Percentiles rank a stretch among this genome's conserved stretches.
Evolutionary conservation across 2,329 filamentous ascomycete genomes (phyloP).

Genomic region (Podosphaera leucotricha): DNA sequence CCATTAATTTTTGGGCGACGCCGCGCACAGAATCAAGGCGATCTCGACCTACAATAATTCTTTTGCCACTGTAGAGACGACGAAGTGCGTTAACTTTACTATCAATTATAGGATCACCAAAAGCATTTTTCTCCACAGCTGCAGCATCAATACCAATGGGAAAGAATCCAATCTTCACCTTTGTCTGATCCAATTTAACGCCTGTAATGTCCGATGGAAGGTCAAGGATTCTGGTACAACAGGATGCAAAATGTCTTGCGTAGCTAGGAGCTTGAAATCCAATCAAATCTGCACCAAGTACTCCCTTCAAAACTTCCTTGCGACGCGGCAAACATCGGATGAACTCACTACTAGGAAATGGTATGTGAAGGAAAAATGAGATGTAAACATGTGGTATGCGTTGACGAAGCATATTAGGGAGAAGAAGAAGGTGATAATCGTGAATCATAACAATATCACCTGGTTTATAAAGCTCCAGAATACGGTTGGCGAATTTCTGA

Average conservation of each 20-base stretch:
- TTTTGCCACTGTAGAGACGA: conserved; percentile 65
- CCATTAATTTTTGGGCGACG: conserved; percentile 86
- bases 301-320: conserved; percentile 75
- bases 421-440: conserved; percentile 78
- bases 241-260: conserved; percentile 81
- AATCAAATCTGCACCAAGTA: conserved; percentile 76
- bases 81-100: conserved; percentile 49
- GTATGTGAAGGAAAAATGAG: conserved; percentile 80
- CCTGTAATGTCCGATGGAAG: conserved; percentile 69
- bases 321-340: conserved; percentile 68
- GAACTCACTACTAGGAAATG: conserved; percentile 92
- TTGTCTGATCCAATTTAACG: conserved; percentile 69
- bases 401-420: conserved; percentile 74
- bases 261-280: conserved; percentile 94
- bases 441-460: conserved; percentile 85
- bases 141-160: conserved; percentile 86
- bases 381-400: conserved; percentile 76
- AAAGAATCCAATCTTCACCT: conserved; percentile 80
- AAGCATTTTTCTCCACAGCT: conserved; percentile 53
- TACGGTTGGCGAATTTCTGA: conserved; percentile 71
- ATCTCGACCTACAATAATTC: conserved; percentile 85
- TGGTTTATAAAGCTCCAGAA: conserved; percentile 71
- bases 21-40: conserved; percentile 82
- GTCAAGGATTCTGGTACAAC: conserved; percentile 75
- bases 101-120: conserved; percentile 42